Percentiles rank a stretch among this genome's conserved stretches.
phyloP scores from a whole-genome alignment of 805 yeast genomes.

The Kazachstania martiniae region DNA sequence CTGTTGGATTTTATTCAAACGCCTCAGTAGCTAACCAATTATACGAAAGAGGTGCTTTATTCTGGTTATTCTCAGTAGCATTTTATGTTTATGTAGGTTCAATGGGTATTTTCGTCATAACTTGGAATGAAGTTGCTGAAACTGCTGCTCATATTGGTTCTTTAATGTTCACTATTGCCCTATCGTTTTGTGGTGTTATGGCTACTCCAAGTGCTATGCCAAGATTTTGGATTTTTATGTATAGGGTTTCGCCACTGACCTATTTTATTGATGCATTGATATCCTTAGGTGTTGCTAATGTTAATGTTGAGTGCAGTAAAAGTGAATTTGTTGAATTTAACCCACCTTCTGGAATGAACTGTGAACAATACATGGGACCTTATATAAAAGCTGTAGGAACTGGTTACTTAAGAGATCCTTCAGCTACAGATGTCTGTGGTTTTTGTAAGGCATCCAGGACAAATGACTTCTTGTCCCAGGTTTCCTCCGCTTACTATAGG shows the following conservation, averaged over 20 bases:
- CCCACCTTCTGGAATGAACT: slow-evolving; percentile 48
- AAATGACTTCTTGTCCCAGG: slow-evolving; percentile 42
- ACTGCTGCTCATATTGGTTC: slow-evolving; percentile 54
- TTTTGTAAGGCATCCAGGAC: slow-evolving; percentile 50
- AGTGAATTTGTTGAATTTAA: slow-evolving; percentile 38
- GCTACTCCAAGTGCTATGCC: slow-evolving; percentile 48
- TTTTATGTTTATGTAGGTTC: slow-evolving; percentile 49
- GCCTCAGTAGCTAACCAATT: slow-evolving; percentile 42
- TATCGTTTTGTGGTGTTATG: slow-evolving; percentile 74
- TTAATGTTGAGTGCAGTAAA: slow-evolving; percentile 36
- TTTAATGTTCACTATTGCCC: slow-evolving; percentile 48
- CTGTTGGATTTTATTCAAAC: slow-evolving; percentile 56
- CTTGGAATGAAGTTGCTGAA: slow-evolving; percentile 48
- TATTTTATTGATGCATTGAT: slow-evolving; percentile 50
- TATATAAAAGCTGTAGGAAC: slow-evolving; percentile 27
- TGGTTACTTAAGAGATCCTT: slow-evolving; percentile 41
- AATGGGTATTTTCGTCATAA: slow-evolving; percentile 47
- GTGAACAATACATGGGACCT: slow-evolving; percentile 41
- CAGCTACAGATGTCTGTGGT: slow-evolving; percentile 40
- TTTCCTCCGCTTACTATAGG: slow-evolving; percentile 30
- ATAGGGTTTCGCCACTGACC: slow-evolving; percentile 63
- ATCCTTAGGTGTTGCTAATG: slow-evolving; percentile 45
- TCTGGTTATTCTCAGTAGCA: slow-evolving; percentile 35
- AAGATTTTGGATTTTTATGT: slow-evolving; percentile 77
- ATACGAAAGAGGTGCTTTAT: slow-evolving; percentile 45